phyloP scores from a whole-genome alignment of 2,329 filamentous ascomycete species.

The Mollisiaceae sp. region DNA sequence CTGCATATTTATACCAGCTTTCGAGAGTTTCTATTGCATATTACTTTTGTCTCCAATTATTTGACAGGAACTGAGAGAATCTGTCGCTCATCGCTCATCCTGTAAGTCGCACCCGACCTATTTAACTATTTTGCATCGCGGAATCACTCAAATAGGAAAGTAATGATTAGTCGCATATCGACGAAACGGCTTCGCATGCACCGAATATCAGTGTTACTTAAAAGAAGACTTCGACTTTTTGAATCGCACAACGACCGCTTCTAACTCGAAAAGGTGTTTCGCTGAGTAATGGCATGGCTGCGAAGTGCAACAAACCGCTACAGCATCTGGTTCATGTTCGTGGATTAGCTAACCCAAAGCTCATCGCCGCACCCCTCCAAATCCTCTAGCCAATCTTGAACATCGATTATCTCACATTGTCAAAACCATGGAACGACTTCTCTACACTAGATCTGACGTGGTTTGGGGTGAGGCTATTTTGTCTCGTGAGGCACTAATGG shows the following conservation, averaged over 20 bases:
- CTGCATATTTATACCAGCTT: no score
- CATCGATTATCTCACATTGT: background rate
- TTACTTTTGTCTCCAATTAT: no score
- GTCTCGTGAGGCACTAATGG: background rate
- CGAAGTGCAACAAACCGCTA: conserved; percentile 3
- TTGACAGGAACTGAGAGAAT: no score
- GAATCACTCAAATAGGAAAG: no score
- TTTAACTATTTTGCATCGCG: no score
- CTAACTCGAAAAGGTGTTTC: background rate
- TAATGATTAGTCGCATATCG: background rate
- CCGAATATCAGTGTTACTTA: background rate
- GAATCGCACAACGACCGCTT: background rate
- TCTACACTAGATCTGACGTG: background rate
- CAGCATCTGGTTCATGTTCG: background rate
- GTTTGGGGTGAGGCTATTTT: background rate
- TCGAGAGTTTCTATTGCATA: no score
- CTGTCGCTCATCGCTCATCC: no score
- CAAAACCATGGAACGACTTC: background rate
- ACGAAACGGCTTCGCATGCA: background rate
- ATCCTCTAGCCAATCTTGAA: background rate
- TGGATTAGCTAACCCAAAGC: background rate
- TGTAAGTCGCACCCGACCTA: no score
- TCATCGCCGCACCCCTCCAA: background rate
- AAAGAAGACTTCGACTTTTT: background rate
- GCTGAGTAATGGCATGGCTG: conserved; percentile 6